Evolutionary conservation across 2,329 filamentous ascomycete species (phyloP).

Genomic region (Colletotrichum theobromicola): DNA sequence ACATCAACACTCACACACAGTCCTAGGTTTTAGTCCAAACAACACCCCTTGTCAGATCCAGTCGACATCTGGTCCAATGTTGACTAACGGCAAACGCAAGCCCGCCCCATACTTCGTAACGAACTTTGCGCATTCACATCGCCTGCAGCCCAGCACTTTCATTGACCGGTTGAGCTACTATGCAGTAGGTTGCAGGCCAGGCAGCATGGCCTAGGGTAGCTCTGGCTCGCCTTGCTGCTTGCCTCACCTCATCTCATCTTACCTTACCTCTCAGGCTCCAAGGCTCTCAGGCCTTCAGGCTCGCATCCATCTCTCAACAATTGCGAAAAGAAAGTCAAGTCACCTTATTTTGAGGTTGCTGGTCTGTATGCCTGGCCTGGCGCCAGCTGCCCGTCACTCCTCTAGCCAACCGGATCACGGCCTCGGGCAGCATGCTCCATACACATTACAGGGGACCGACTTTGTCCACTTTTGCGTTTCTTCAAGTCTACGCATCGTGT

Average conservation of each 20-base stretch:
- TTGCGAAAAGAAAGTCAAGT: not conserved
- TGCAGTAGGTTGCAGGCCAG: not conserved
- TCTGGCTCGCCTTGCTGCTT: not conserved
- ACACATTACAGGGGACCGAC: not conserved
- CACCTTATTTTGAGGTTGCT: not conserved
- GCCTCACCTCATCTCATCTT: not conserved
- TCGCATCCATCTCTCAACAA: not conserved
- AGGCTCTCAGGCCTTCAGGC: not conserved
- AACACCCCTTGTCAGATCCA: not conserved
- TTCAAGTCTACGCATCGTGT: not conserved
- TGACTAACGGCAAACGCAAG: slow-evolving; percentile 20
- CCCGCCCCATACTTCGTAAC: slow-evolving; percentile 15
- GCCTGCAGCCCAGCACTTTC: slow-evolving; percentile 6
- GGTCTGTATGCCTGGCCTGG: not conserved
- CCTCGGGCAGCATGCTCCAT: not conserved
- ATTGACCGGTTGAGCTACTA: not conserved
- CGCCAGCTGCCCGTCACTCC: not conserved
- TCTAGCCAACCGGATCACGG: slow-evolving; percentile 13
- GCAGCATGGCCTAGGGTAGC: not conserved
- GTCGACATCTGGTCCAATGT: slow-evolving; percentile 14
- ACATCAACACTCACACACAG: not conserved
- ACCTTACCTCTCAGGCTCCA: not conserved
- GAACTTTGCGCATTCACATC: slow-evolving; percentile 11
- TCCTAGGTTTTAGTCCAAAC: slow-evolving; percentile 1
- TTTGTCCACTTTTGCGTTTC: slow-evolving; percentile 15